phyloP scores from a whole-genome alignment of 148 eudicot genomes.

The Camellia lanceoleosa region DNA sequence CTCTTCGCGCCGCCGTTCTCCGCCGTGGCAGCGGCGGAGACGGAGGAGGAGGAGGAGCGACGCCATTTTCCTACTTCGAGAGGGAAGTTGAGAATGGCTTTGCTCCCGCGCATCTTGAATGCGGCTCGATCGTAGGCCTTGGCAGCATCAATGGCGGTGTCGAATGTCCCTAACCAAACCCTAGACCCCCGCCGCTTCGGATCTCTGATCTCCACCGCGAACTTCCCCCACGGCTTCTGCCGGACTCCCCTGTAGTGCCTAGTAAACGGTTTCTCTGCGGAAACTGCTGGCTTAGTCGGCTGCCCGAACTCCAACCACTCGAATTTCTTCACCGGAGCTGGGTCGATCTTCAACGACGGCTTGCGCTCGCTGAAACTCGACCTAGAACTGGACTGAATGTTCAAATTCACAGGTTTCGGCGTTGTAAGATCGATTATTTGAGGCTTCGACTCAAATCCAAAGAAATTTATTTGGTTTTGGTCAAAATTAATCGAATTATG shows the following conservation, averaged over 20 bases:
- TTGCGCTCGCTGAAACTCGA: neutral
- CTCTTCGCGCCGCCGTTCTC: slow-evolving; percentile 9
- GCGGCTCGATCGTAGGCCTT: slow-evolving; percentile 55
- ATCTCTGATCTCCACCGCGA: slow-evolving; percentile 56
- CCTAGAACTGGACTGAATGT: neutral
- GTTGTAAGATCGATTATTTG: neutral
- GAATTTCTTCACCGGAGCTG: neutral
- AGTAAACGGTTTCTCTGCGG: neutral
- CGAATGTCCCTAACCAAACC: slow-evolving; percentile 57
- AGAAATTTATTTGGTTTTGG: neutral
- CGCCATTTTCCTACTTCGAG: slow-evolving; percentile 37
- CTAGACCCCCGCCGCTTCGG: slow-evolving; percentile 47
- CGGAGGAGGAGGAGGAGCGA: neutral
- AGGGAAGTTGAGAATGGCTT: slow-evolving; percentile 57
- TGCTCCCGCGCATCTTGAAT: slow-evolving; percentile 44
- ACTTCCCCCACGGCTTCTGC: slow-evolving; percentile 55
- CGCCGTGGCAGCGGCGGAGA: too few species aligned
- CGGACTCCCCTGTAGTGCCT: slow-evolving; percentile 53
- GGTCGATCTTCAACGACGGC: neutral
- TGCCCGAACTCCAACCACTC: slow-evolving; percentile 16
- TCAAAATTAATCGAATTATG: slow-evolving; percentile 1
- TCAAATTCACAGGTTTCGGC: slow-evolving; percentile 1
- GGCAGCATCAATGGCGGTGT: slow-evolving; percentile 50
- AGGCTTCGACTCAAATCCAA: neutral
- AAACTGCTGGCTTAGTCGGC: slow-evolving; percentile 17